A percentile compares a stretch with the other conserved stretches of the same genome.
Evolutionary conservation across 1,139 yeast genomes (phyloP).

Genomic region (Candida labiduridarum): DNA sequence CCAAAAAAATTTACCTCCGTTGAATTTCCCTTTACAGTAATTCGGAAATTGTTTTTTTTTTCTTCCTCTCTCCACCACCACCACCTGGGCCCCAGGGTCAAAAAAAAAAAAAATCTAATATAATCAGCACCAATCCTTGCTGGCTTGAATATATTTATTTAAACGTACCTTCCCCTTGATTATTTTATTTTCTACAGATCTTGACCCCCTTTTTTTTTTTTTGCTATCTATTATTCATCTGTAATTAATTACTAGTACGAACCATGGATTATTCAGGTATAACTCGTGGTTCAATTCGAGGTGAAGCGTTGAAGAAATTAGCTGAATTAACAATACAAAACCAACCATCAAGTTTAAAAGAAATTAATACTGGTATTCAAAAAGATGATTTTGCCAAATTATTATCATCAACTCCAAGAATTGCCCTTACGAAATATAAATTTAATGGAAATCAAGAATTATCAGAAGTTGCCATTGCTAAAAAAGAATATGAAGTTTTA

Average conservation of each 20-base stretch:
- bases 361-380: constrained; percentile 17
- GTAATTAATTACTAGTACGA: background rate
- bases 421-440: constrained; percentile 2
- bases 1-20: background rate
- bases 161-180: no score
- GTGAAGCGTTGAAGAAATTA: constrained; percentile 57
- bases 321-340: constrained; percentile 32
- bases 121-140: background rate
- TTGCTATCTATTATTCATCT: no score
- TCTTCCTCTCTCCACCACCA: background rate
- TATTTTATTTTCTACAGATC: no score
- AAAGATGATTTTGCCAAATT: constrained; percentile 29
- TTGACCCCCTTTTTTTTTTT: no score
- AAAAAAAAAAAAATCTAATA: background rate
- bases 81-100: background rate
- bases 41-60: background rate
- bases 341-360: constrained; percentile 20
- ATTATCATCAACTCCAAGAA: constrained; percentile 24
- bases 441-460: constrained; percentile 12
- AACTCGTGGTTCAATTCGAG: constrained; percentile 51
- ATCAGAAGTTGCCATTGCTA: constrained; percentile 43
- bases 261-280: constrained; percentile 43
- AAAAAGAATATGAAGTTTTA: constrained; percentile 71
- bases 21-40: background rate
- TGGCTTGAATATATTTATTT: background rate